Base-by-base conservation (phyloP, 495 filamentous ascomycete species). In the Aspergillus campestris region DNA sequence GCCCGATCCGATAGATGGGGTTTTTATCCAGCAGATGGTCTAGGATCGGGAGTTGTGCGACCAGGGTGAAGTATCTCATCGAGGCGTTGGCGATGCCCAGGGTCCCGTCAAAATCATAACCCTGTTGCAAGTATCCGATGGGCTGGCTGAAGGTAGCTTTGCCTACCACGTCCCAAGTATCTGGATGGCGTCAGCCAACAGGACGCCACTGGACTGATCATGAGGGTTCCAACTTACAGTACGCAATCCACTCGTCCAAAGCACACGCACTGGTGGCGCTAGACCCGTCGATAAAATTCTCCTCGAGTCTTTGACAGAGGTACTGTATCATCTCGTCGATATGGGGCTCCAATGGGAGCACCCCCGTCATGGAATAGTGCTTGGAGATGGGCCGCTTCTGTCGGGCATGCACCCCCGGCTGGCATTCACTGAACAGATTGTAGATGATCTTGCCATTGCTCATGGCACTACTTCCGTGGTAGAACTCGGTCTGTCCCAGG, bases 21-120 rank as follows among this genome's bases (percentile, higher is more conserved):
- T 83, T 83, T 51, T 81, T 83, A 45, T 78, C 67, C 38, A 82
- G 66, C 36, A 81, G 45, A 7, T 64, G 62, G 50, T 83, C 81
- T n/a, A 85, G 69, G 50, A 75, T 62, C 30, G 81, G 81, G 45
- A 84, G 79, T 62, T 82, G 77, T 11, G 77, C 79, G 27, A 69
- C 55, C 7, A 56, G 3, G 8, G 41, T 31, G 43, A 71, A 53
- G 32, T 56, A 56, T 27, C 52, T 48, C 50, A 59, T 51, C 3
- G 53, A 44, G 7, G 30, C 40, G 34, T 55, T 35, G 0, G 53
- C 40, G 1, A 37, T 57, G 10, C 30, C 29, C 6, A 58, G 15
- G 10, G 51, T 52, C n/a, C 31, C 13, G 30, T 60, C 49, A 27
- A 64, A 55, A 50, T 73, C 69, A 32, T 37, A 42, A 13, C 60